Percentiles rank a stretch among this genome's conserved stretches.
Conservation (phyloP, 768 basidiomycete genomes). For the Inosperma sp. region DNA sequence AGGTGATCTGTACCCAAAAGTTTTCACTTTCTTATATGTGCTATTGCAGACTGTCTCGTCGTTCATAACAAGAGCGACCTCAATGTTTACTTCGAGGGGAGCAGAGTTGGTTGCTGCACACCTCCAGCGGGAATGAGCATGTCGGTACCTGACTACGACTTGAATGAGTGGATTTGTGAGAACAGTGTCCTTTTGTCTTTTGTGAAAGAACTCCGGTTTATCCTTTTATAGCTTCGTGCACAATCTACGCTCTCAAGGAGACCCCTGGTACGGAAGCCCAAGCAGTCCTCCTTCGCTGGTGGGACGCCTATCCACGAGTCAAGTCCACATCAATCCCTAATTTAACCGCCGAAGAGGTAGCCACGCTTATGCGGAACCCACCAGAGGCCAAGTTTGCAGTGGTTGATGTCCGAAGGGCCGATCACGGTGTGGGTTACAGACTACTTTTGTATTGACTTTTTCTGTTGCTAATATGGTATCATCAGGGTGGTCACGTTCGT, state of each 20-base stretch:
- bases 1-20: no score
- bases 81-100: slow-evolving; percentile 31
- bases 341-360: slow-evolving; percentile 37
- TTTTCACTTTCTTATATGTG: no score
- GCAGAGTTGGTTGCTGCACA: slow-evolving; percentile 15
- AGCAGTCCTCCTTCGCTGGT: slow-evolving; percentile 40
- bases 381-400: slow-evolving; percentile 32
- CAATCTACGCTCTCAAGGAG: slow-evolving; percentile 42
- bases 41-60: slow-evolving; percentile 40
- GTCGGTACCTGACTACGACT: slow-evolving; percentile 27
- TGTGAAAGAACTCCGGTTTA: not conserved
- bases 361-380: slow-evolving; percentile 26
- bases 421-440: slow-evolving; percentile 41
- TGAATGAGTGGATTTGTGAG: slow-evolving; percentile 45
- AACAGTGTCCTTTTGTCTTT: not conserved
- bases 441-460: not conserved
- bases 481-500: slow-evolving; percentile 49
- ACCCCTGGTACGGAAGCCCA: slow-evolving; percentile 14
- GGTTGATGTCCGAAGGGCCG: slow-evolving; percentile 47
- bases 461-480: not conserved
- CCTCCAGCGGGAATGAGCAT: slow-evolving; percentile 5
- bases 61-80: slow-evolving; percentile 40
- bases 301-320: slow-evolving; percentile 49
- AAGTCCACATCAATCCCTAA: slow-evolving; percentile 26
- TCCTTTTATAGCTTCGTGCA: slow-evolving; percentile 38